These are phyloP conservation scores for Yamadazyma sp. DNA, from an alignment of 805 yeast genomes.

Conservation along the genomic window DNA sequence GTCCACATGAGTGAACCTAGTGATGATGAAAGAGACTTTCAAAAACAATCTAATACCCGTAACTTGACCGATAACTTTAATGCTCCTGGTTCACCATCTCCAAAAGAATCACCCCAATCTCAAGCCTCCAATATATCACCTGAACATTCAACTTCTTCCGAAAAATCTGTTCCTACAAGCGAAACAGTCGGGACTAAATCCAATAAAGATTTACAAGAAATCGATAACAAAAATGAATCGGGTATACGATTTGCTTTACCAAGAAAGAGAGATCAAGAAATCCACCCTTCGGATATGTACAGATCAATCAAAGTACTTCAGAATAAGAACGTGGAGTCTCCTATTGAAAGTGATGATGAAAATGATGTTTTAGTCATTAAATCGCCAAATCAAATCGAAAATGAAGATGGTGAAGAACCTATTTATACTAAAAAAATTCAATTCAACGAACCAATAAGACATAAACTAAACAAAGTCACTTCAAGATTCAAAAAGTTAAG, in stretches of 20 bases:
- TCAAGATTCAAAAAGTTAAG: slow-evolving; percentile 10
- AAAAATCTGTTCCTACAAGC: too few relatives aligned
- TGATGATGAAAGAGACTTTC: too few relatives aligned
- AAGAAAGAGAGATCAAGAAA: slow-evolving; percentile 35
- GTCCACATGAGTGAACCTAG: slow-evolving; percentile 43
- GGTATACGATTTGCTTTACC: slow-evolving; percentile 63
- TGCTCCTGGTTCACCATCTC: too few relatives aligned
- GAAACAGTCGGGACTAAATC: too few relatives aligned
- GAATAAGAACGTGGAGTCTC: slow-evolving; percentile 17
- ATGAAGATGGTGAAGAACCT: slow-evolving; percentile 27
- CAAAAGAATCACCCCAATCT: too few relatives aligned
- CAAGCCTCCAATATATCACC: too few relatives aligned
- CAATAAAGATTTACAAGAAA: too few relatives aligned
- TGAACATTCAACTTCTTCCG: too few relatives aligned
- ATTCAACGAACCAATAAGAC: slow-evolving; percentile 2
- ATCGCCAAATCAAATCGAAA: slow-evolving; percentile 73
- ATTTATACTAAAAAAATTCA: slow-evolving; percentile 28
- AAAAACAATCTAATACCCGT: too few relatives aligned
- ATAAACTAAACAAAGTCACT: slow-evolving; percentile 3
- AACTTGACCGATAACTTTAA: too few relatives aligned
- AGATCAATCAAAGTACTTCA: slow-evolving; percentile 81
- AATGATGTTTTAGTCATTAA: slow-evolving; percentile 73
- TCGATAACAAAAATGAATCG: too few relatives aligned
- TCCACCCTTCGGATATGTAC: slow-evolving; percentile 81
- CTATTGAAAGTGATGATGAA: slow-evolving; percentile 38